Evolutionary conservation across 2,329 filamentous ascomycete species (phyloP), one percentile per base, ranked within the genome.

Genomic region (Ophiognomonia clavigignenti-juglandacearum): DNA sequence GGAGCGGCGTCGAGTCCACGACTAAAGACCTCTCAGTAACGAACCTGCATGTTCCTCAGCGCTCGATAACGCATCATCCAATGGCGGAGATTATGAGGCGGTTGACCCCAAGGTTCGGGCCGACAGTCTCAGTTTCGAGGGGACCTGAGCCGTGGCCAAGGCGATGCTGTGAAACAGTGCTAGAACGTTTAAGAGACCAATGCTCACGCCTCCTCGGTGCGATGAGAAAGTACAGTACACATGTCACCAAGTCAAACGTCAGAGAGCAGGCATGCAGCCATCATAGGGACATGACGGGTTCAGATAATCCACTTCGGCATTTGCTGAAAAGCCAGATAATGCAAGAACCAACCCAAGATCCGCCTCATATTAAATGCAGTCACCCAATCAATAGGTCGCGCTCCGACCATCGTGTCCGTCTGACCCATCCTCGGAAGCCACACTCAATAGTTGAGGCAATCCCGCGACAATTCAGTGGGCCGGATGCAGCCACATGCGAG

Each of bases 41-140:
- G 46, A 45, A 18, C 46, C n/a, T 39, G 41, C 41, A 45, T 23
- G 24, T 31, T 18, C 31, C 41, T 48, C 22, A 26, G 24, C 6
- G 39, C 22, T n/a, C 10, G 13, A 18, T 5, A 16, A 31, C 13
- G 39, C 31, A 26, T 26, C 18, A 14, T 40, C 24, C 24, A 40
- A 20, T 29, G 14, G 13, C 23, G 24, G 23, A 8, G n/a, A 3
- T 20, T 40, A 18, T 8, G 27, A 11, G 16, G n/a, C n/a, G n/a
- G n/a, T n/a, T 14, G 38, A 11, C 16, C 22, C 22, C 24, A 8
- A 32, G 39, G 35, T 24, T 24, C 26, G 26, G 35, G 16, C 22
- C 35, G 24, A 31, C 18, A 22, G 26, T 18, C 11, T 18, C n/a
- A 13, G 13, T 34, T 16, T 34, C 13, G 6, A 16, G 13, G 31